A percentile compares a stretch with the other conserved stretches of the same genome.
phyloP scores from a whole-genome alignment of 2,329 filamentous ascomycete species.

The Periconia macrospinosa region DNA sequence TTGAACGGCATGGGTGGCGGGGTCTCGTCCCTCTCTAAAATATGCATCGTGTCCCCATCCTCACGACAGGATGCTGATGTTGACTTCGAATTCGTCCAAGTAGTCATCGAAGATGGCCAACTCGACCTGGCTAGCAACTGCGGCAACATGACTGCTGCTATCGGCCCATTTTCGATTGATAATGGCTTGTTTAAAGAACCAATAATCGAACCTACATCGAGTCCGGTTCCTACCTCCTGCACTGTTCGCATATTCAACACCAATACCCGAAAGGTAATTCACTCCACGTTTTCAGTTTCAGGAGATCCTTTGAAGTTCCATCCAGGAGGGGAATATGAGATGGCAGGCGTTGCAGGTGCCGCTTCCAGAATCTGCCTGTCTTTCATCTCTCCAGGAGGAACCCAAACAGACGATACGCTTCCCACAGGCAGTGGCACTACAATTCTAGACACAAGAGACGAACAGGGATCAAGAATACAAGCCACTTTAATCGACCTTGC shows the following conservation, averaged over 20 bases:
- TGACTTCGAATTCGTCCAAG: constrained; percentile 71
- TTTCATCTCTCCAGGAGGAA: constrained; percentile 65
- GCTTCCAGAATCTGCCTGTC: constrained; percentile 61
- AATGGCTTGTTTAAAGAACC: constrained; percentile 50
- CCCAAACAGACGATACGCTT: constrained; percentile 63
- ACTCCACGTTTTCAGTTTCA: constrained; percentile 58
- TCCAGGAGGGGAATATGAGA: constrained; percentile 60
- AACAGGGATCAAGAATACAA: too few relatives aligned
- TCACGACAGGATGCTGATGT: constrained; percentile 49
- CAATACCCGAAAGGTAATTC: constrained; percentile 68
- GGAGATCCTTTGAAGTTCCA: constrained; percentile 52
- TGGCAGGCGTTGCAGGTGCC: constrained; percentile 66
- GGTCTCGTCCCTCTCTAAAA: constrained; percentile 69
- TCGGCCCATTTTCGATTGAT: constrained; percentile 68
- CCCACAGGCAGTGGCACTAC: constrained; percentile 68
- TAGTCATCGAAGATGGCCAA: constrained; percentile 63
- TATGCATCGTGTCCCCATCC: constrained; percentile 63
- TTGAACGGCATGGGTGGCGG: constrained; percentile 73
- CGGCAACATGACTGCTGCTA: constrained; percentile 71
- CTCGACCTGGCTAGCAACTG: constrained; percentile 73
- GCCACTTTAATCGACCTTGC: too few relatives aligned
- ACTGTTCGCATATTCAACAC: constrained; percentile 69
- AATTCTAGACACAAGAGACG: too few relatives aligned
- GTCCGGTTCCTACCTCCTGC: too few relatives aligned
- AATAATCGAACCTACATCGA: too few relatives aligned